phyloP scores from a whole-genome alignment of 495 filamentous ascomycete genomes.

The Penicillium robsamsonii region DNA sequence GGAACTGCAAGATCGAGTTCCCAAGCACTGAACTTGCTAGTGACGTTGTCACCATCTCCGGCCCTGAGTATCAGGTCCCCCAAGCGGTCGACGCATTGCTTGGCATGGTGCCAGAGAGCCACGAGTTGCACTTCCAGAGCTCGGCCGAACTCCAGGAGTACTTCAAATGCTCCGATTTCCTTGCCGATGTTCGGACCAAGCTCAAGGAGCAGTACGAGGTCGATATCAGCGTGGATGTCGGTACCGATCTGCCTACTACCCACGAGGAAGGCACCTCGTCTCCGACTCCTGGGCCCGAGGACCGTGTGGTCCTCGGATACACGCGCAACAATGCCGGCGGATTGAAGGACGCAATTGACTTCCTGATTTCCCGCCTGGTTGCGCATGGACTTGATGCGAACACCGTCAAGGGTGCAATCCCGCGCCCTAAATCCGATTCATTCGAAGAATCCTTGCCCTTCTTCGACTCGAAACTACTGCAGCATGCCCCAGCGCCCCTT shows the following conservation, averaged over 20 bases:
- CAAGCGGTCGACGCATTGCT: slow-evolving; percentile 92
- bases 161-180: slow-evolving; percentile 75
- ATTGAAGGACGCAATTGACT: slow-evolving; percentile 94
- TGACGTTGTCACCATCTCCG: slow-evolving; percentile 91
- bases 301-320: slow-evolving; percentile 67
- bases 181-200: slow-evolving; percentile 73
- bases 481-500: slow-evolving; percentile 77
- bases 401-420: slow-evolving; percentile 87
- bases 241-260: slow-evolving; percentile 30
- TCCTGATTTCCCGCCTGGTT: slow-evolving; percentile 78
- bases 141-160: slow-evolving; percentile 70
- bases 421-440: slow-evolving; percentile 94
- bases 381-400: slow-evolving; percentile 79
- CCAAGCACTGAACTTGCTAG: slow-evolving; percentile 96
- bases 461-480: slow-evolving; percentile 94
- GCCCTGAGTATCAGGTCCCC: slow-evolving; percentile 95
- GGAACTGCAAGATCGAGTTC: slow-evolving; percentile 98
- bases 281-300: slow-evolving; percentile 40
- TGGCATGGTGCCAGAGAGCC: slow-evolving; percentile 94
- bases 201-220: slow-evolving; percentile 90
- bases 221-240: slow-evolving; percentile 66
- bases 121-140: slow-evolving; percentile 81
- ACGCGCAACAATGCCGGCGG: slow-evolving; percentile 97
- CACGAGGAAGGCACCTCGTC: slow-evolving; percentile 35
- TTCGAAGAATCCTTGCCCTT: slow-evolving; percentile 95